phyloP scores from a whole-genome alignment of 2,329 filamentous ascomycete genomes.

The Pestalotiopsis sp. region DNA sequence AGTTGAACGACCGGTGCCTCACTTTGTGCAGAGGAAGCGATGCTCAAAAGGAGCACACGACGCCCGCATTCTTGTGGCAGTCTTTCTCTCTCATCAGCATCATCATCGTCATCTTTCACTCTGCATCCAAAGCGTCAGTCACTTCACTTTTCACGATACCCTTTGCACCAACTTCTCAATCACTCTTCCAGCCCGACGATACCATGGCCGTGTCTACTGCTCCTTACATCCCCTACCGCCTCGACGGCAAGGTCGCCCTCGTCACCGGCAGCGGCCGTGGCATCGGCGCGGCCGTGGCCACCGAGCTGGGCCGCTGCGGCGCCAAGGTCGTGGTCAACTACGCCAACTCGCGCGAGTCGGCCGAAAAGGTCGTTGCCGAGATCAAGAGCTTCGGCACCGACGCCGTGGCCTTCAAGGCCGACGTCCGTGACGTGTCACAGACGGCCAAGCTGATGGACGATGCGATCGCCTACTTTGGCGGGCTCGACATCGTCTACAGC shows the following conservation, averaged over 20 bases:
- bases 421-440: constrained; percentile 31
- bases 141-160: not conserved
- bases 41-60: not conserved
- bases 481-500: constrained; percentile 61
- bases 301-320: constrained; percentile 33
- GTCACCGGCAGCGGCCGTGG: constrained; percentile 47
- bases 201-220: not conserved
- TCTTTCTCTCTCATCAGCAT: not conserved
- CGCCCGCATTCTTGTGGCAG: not conserved
- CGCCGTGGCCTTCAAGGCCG: constrained; percentile 28
- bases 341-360: constrained; percentile 20
- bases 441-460: constrained; percentile 39
- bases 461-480: constrained; percentile 57
- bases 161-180: not conserved
- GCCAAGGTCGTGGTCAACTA: constrained; percentile 35
- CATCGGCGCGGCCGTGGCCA: constrained; percentile 60
- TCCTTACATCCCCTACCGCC: constrained; percentile 15
- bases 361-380: constrained; percentile 23
- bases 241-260: constrained; percentile 23
- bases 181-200: not conserved
- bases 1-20: not conserved
- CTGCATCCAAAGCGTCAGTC: not conserved
- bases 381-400: constrained; percentile 24
- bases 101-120: not conserved
- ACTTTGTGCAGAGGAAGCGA: not conserved